phyloP scores from a whole-genome alignment of 2,329 filamentous ascomycete species.

The Cytospora leucostoma region DNA sequence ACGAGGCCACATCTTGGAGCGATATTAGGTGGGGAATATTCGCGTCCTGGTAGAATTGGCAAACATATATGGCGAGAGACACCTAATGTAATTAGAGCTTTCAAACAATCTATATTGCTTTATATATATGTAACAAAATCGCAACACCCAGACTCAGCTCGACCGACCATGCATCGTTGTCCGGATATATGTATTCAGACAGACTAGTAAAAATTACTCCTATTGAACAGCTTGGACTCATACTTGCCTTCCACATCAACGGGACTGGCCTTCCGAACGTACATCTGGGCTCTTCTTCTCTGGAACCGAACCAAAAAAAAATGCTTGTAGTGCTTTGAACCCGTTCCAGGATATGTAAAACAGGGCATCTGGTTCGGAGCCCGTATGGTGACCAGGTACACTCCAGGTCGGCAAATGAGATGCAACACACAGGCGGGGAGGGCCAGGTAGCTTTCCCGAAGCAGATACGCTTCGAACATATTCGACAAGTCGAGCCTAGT shows the following conservation, averaged over 20 bases:
- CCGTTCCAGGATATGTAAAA: not conserved
- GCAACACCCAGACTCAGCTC: no score
- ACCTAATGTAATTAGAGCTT: no score
- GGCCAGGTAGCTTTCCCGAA: not conserved
- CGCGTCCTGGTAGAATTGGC: no score
- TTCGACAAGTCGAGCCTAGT: not conserved
- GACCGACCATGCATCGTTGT: not conserved
- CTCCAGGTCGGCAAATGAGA: not conserved
- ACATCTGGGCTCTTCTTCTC: constrained; percentile 4
- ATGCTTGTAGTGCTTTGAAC: not conserved
- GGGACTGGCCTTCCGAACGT: not conserved
- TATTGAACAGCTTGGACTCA: not conserved
- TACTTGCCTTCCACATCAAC: not conserved
- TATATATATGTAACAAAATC: no score
- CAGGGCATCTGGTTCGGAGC: not conserved
- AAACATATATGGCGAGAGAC: no score
- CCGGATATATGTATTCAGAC: not conserved
- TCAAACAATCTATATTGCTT: no score
- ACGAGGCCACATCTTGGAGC: constrained; percentile 27
- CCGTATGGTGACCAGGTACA: not conserved
- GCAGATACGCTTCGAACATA: not conserved
- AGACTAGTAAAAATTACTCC: not conserved
- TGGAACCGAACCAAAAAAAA: constrained; percentile 6
- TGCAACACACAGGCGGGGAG: not conserved
- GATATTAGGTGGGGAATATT: no score